These are phyloP conservation scores for Leucocoprinus birnbaumii DNA, from an alignment of 768 basidiomycete genomes.

Conservation along the genomic window DNA sequence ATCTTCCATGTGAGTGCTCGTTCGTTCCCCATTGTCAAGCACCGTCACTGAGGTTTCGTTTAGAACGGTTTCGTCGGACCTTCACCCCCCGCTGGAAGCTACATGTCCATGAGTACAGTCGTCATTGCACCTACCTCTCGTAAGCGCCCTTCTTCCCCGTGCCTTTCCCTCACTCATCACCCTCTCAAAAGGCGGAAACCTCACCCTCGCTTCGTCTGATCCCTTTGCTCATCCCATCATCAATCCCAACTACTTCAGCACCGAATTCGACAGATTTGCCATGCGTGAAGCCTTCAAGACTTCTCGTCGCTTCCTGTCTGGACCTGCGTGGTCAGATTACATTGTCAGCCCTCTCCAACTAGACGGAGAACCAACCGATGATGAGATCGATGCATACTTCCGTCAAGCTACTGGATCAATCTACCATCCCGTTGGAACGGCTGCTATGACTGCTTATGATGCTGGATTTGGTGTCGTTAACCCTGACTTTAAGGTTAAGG, in stretches of 20 bases:
- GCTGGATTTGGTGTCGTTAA: constrained; percentile 17
- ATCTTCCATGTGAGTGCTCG: neutral
- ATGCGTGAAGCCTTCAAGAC: constrained; percentile 20
- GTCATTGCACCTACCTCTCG: constrained; percentile 28
- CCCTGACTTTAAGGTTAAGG: constrained; percentile 29
- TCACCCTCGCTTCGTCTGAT: constrained; percentile 23
- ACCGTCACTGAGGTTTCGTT: neutral
- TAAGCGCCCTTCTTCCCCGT: constrained; percentile 8
- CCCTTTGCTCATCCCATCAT: constrained; percentile 46
- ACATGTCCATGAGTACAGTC: constrained; percentile 19
- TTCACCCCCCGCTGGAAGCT: constrained; percentile 18
- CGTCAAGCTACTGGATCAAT: constrained; percentile 15
- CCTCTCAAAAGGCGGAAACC: constrained; percentile 16
- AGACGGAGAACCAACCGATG: constrained; percentile 20
- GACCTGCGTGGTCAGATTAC: constrained; percentile 18
- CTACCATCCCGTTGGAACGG: constrained; percentile 27
- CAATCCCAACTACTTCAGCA: constrained; percentile 48
- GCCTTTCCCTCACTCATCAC: neutral
- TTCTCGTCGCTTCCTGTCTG: constrained; percentile 17
- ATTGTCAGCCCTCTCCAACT: constrained; percentile 15
- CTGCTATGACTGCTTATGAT: constrained; percentile 23
- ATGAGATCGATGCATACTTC: constrained; percentile 24
- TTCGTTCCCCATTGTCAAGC: neutral
- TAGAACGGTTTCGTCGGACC: constrained; percentile 9
- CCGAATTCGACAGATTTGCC: constrained; percentile 35